phyloP scores from a whole-genome alignment of 2,329 filamentous ascomycete genomes.

The Delphinella strobiligena region DNA sequence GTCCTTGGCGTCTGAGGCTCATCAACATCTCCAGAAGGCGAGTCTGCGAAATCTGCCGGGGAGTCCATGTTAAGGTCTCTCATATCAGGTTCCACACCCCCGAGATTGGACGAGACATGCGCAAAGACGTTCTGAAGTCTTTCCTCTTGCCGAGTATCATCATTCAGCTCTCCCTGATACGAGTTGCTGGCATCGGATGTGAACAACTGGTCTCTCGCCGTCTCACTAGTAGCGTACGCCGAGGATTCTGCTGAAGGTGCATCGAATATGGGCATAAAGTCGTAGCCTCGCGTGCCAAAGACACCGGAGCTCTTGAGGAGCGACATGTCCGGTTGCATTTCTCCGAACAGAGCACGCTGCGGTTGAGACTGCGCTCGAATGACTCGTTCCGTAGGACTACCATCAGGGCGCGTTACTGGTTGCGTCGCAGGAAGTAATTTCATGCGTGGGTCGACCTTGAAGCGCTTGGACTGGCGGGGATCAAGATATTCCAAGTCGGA shows the following conservation, averaged over 20 bases:
- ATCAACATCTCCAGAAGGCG: slow-evolving; percentile 21
- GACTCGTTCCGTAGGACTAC: background rate
- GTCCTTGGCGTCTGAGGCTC: slow-evolving; percentile 25
- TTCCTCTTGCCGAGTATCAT: background rate
- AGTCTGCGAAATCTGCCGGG: slow-evolving; percentile 24
- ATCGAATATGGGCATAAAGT: background rate
- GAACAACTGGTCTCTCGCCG: slow-evolving; percentile 2
- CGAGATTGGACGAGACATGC: slow-evolving; percentile 25
- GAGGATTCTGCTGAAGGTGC: background rate
- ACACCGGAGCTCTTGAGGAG: slow-evolving; percentile 40
- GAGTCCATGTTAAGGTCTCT: slow-evolving; percentile 38
- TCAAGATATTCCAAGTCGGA: slow-evolving; percentile 26
- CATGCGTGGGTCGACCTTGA: slow-evolving; percentile 18
- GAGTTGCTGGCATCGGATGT: slow-evolving; percentile 6
- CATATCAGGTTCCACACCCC: slow-evolving; percentile 36
- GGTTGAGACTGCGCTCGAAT: background rate
- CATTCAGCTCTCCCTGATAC: slow-evolving; percentile 1
- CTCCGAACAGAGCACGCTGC: slow-evolving; percentile 40
- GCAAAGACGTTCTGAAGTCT: background rate
- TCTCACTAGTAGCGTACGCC: background rate
- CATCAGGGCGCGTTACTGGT: background rate
- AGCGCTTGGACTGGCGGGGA: slow-evolving; percentile 30
- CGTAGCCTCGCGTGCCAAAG: slow-evolving; percentile 2
- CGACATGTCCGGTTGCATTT: slow-evolving; percentile 39
- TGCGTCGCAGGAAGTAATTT: slow-evolving; percentile 14